Conservation (phyloP, 306 rosid species). For the Prunus armeniaca region DNA sequence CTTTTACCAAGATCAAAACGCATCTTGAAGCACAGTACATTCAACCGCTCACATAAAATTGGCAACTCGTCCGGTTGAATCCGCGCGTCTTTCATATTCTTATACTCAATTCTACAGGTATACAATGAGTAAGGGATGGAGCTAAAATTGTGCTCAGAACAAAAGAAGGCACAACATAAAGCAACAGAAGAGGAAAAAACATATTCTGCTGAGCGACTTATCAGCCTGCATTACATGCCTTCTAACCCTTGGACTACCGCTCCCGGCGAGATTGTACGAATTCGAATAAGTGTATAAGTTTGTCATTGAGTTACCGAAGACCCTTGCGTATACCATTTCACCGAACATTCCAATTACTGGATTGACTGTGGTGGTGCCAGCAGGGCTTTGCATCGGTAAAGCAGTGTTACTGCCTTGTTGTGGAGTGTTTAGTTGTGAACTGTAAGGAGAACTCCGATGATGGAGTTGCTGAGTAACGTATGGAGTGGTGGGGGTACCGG, state of each 20-base stretch:
- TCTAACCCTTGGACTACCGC: slow-evolving; percentile 56
- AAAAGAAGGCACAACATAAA: slow-evolving; percentile 58
- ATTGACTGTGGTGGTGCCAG: slow-evolving; percentile 34
- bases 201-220: slow-evolving; percentile 64
- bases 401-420: slow-evolving; percentile 16
- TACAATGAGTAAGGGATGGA: slow-evolving; percentile 9
- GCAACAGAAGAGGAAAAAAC: slow-evolving; percentile 79
- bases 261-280: slow-evolving; percentile 51
- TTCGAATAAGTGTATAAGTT: slow-evolving; percentile 55
- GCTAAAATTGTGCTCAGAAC: slow-evolving; percentile 39
- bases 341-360: slow-evolving; percentile 56
- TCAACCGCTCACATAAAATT: neutral
- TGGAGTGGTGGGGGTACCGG: slow-evolving; percentile 18
- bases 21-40: neutral
- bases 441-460: slow-evolving; percentile 30
- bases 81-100: neutral
- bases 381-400: slow-evolving; percentile 34
- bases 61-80: neutral
- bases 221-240: slow-evolving; percentile 67
- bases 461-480: slow-evolving; percentile 34
- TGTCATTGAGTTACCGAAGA: slow-evolving; percentile 64
- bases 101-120: slow-evolving; percentile 35
- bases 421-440: slow-evolving; percentile 36
- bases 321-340: slow-evolving; percentile 66
- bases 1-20: neutral